A percentile compares a stretch with the other conserved stretches of the same genome.
Evolutionary conservation across 1,284 basidiomycete genomes (phyloP).

Genomic region (Exobasidium rhododendri): DNA sequence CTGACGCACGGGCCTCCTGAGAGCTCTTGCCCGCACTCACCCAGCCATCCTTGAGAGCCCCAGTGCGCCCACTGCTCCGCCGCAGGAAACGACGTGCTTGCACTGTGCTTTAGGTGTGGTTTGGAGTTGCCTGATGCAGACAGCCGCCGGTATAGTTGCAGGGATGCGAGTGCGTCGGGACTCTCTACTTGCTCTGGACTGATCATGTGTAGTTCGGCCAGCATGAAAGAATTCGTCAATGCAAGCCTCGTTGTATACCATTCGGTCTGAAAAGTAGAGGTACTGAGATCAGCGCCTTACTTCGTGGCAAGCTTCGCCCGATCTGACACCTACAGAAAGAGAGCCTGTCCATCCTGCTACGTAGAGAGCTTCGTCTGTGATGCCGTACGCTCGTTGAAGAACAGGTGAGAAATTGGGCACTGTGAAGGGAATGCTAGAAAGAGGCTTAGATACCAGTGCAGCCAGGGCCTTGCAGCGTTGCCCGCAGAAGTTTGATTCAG

Average conservation of each 20-base stretch:
- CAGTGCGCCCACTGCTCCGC: neutral
- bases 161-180: neutral
- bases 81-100: neutral
- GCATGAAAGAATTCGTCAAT: slow-evolving; percentile 1
- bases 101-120: neutral
- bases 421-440: neutral
- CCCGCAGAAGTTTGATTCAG: too few species aligned
- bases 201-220: slow-evolving; percentile 7
- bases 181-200: slow-evolving; percentile 1
- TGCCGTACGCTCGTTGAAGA: neutral
- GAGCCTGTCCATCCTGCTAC: slow-evolving; percentile 7
- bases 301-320: too few species aligned
- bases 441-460: neutral
- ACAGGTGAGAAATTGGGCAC: neutral
- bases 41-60: neutral
- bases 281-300: too few species aligned
- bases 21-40: neutral
- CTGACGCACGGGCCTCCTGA: too few species aligned
- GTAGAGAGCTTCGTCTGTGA: slow-evolving; percentile 7
- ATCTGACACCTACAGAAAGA: neutral
- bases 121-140: neutral
- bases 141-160: neutral
- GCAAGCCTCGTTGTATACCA: slow-evolving; percentile 1
- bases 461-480: neutral
- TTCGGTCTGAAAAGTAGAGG: neutral